Evolutionary conservation across 805 yeast species (phyloP), one percentile per base, ranked within the genome.

Genomic region (Zygosaccharomyces siamensis): DNA sequence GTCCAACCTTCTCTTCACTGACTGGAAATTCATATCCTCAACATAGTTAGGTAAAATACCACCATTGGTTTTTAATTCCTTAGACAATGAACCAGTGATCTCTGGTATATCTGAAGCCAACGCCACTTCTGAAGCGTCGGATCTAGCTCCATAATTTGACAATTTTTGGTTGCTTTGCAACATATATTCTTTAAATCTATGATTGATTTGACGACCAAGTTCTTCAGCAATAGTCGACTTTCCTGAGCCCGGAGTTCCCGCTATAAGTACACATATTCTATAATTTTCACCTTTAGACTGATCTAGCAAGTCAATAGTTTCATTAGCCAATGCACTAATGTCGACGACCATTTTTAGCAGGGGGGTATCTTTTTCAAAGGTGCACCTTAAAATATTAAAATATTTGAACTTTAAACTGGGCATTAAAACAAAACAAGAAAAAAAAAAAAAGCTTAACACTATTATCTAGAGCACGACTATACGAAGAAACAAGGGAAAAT

Each of bases 181-280:
- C 16, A 58, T 21, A 37, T 54, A 50, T 1, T 42, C 45, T 8
- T 48, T 36, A 40, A 55, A 68, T 53, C 57, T 49, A 21, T 55
- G 47, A 54, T 72, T 77, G n/a, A 82, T 57, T 5, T 55, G 55
- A 4, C 64, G 60, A 30, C 75, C 75, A 5, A 88, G 67, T 4
- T 64, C 47, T 33, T 61, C 60, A 1, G 90, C 81, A 31, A 82
- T 59, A 0, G 95, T 85, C 3, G 90, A 77, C 63, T 88, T 88
- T 0, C 96, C 96, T 0, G 90, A 80, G 5, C 96, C 96, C 2
- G 96, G 96, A 0, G 81, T 74, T 1, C 96, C 96, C 2, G 83
- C 81, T 10, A 89, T 59, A 0, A 84, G 69, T 7, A 89, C 70
- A 14, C 84, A 50, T 2, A 80, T 62, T 54, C 90, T 68, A 49